Conservation (phyloP, 2,329 filamentous ascomycete genomes). For the Zarea fungicola region DNA sequence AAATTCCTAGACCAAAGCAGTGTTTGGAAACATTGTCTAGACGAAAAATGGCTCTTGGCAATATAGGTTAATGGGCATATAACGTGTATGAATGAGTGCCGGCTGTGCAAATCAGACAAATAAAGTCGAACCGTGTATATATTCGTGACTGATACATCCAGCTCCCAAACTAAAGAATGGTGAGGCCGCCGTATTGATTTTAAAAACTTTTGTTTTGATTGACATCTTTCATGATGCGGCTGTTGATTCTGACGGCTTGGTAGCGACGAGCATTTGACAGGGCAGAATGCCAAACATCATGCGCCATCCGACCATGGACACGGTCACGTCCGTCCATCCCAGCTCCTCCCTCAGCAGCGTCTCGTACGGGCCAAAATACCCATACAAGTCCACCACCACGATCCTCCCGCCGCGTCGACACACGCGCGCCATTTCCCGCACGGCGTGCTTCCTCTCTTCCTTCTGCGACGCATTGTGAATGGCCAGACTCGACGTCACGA, state of each 20-base stretch:
- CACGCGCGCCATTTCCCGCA: conserved; percentile 16
- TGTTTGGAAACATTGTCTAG: conserved; percentile 4
- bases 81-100: background rate
- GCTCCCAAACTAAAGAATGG: too few species aligned
- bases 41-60: background rate
- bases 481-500: conserved; percentile 14
- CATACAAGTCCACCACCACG: conserved; percentile 14
- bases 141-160: too few species aligned
- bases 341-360: conserved; percentile 7
- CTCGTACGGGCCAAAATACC: conserved; percentile 13
- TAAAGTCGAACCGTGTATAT: too few species aligned
- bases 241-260: too few species aligned
- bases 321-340: conserved; percentile 12
- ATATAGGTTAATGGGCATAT: conserved; percentile 9
- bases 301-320: conserved; percentile 9
- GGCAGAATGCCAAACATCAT: conserved; percentile 16
- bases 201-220: too few species aligned
- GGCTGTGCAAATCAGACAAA: background rate
- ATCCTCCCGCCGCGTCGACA: conserved; percentile 13
- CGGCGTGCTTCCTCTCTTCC: conserved; percentile 6
- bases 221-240: too few species aligned
- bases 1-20: background rate
- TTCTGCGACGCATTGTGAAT: conserved; percentile 14
- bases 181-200: too few species aligned
- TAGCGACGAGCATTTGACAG: conserved; percentile 15